phyloP scores from a whole-genome alignment of 1,284 basidiomycete species.

The Boletus coffeatus region DNA sequence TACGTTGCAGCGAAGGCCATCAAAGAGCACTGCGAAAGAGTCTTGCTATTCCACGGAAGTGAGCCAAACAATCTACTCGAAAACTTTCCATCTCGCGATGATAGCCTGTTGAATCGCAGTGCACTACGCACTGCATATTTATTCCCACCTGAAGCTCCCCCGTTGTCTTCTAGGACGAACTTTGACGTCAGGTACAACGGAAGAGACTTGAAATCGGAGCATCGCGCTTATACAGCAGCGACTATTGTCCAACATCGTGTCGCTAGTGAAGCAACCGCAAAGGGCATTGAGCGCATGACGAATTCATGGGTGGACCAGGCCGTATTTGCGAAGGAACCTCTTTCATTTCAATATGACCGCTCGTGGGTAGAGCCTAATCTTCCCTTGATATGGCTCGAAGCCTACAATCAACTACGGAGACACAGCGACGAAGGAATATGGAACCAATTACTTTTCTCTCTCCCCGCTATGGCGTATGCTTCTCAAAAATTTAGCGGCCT shows the following conservation, averaged over 20 bases:
- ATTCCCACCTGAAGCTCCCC: conserved; percentile 6
- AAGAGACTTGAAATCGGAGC: conserved; percentile 10
- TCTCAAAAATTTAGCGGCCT: conserved; percentile 8
- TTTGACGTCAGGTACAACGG: conserved; percentile 9
- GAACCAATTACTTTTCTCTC: conserved; percentile 28
- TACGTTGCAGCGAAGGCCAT: conserved; percentile 24
- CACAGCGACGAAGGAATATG: conserved; percentile 1
- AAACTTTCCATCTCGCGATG: conserved; percentile 5
- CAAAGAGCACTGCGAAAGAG: conserved; percentile 21
- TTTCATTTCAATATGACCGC: conserved; percentile 15
- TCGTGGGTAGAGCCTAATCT: conserved; percentile 18
- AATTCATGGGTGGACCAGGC: conserved; percentile 6
- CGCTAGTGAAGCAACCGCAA: neutral
- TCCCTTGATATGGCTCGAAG: conserved; percentile 23
- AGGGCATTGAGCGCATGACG: neutral
- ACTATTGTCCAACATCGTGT: conserved; percentile 3
- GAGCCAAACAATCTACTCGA: neutral
- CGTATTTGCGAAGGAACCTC: neutral
- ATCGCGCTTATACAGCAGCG: conserved; percentile 12
- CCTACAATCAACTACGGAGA: conserved; percentile 29
- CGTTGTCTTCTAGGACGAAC: neutral
- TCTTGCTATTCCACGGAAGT: conserved; percentile 11
- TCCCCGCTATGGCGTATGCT: conserved; percentile 28
- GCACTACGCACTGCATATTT: conserved; percentile 4
- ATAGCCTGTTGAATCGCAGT: conserved; percentile 15